Percentiles rank a stretch among this genome's conserved stretches.
phyloP scores from a whole-genome alignment of 192 early-diverging fungal genomes.

The Jimgerdemannia flammicorona region DNA sequence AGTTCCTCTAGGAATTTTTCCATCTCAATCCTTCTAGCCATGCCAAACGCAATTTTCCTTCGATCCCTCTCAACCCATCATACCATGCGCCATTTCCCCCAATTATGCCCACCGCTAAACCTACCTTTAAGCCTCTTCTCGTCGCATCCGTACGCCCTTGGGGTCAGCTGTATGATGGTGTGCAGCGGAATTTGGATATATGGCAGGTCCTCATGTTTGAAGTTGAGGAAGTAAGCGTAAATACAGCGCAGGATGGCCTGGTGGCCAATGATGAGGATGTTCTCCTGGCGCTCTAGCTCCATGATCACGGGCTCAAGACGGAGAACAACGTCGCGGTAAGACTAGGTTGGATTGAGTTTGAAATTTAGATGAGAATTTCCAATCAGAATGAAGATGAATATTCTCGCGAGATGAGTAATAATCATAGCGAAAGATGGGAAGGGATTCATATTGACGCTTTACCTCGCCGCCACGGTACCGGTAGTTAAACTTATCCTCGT shows the following conservation, averaged over 20 bases:
- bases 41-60: too few relatives aligned
- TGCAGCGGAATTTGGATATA: conserved; percentile 99
- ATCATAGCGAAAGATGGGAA: too few relatives aligned
- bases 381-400: too few relatives aligned
- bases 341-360: too few relatives aligned
- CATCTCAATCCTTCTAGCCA: too few relatives aligned
- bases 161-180: conserved; percentile 94
- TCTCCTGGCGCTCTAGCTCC: conserved; percentile 97
- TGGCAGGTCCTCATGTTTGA: conserved; percentile 91
- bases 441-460: too few relatives aligned
- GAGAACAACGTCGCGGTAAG: conserved; percentile 93
- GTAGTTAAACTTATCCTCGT: conserved; percentile 96
- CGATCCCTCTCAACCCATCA: too few relatives aligned
- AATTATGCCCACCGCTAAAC: too few relatives aligned
- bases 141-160: conserved; percentile 93
- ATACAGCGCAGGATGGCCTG: conserved; percentile 97
- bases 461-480: conserved; percentile 50
- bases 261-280: conserved; percentile 95
- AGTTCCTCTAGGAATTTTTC: too few relatives aligned
- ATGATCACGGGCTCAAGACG: conserved; percentile 98
- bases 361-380: too few relatives aligned
- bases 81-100: too few relatives aligned
- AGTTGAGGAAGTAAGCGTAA: conserved; percentile 97
- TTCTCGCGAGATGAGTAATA: too few relatives aligned
- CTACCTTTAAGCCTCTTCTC: conserved; percentile 86